Conservation (phyloP, 2,329 filamentous ascomycete species). For the Alternaria triticimaculans region DNA sequence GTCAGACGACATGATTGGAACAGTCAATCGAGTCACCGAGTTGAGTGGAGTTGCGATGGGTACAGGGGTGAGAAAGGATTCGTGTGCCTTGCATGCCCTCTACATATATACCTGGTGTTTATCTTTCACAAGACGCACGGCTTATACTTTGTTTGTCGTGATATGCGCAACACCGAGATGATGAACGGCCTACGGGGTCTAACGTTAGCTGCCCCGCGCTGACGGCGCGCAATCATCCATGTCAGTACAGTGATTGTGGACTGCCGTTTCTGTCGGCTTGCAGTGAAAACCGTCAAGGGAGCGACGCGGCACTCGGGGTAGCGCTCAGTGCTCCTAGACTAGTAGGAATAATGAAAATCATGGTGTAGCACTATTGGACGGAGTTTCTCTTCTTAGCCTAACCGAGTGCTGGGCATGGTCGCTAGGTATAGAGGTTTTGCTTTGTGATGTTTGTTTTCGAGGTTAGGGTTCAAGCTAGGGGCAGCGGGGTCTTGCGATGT, state of each 20-base stretch:
- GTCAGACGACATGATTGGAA: constrained; percentile 14
- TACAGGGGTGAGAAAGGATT: background rate
- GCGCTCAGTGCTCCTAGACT: background rate
- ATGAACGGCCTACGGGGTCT: background rate
- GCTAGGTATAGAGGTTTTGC: background rate
- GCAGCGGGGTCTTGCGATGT: background rate
- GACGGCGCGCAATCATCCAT: background rate
- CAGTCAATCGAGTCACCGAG: background rate
- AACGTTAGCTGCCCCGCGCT: background rate
- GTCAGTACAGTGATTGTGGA: background rate
- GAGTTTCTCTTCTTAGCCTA: background rate
- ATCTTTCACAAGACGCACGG: background rate
- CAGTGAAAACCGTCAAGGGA: background rate
- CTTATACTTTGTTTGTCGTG: background rate
- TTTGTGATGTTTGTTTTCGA: background rate
- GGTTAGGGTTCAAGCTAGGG: background rate
- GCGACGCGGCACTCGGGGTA: background rate
- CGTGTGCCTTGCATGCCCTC: background rate
- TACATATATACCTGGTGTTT: background rate
- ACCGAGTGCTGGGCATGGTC: background rate
- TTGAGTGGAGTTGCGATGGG: background rate
- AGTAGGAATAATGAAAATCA: background rate
- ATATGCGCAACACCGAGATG: background rate
- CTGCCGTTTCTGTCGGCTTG: background rate
- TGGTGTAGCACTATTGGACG: background rate